Evolutionary conservation across 2,329 filamentous ascomycete species (phyloP).

Genomic region (Penicillium corylophilum): DNA sequence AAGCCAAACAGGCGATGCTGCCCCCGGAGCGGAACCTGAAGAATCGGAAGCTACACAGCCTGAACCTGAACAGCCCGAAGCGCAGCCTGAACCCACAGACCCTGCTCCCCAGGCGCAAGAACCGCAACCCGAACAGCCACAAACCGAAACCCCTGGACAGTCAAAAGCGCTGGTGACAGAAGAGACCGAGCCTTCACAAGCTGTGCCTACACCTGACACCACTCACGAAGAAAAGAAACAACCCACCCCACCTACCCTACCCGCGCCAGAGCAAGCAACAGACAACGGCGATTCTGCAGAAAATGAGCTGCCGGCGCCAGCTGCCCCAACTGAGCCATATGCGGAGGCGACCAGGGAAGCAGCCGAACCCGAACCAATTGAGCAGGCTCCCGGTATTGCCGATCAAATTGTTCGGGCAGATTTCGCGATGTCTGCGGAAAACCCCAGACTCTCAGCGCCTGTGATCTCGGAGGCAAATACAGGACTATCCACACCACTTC

Average conservation of each 20-base stretch:
- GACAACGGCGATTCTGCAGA: not conserved
- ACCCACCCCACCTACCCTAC: too few species aligned
- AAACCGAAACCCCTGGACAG: conserved; percentile 9
- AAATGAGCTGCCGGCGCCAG: not conserved
- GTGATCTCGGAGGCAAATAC: conserved; percentile 28
- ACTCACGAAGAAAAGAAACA: not conserved
- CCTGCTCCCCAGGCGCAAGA: conserved; percentile 15
- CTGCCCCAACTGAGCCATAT: not conserved
- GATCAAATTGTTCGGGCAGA: conserved; percentile 10
- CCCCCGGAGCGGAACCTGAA: conserved; percentile 19
- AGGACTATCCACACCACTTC: conserved; percentile 29
- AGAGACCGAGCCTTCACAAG: not conserved
- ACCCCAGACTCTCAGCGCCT: conserved; percentile 16
- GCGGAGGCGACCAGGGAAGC: not conserved
- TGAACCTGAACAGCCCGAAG: not conserved
- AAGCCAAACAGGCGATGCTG: conserved; percentile 30
- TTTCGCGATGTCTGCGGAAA: conserved; percentile 21
- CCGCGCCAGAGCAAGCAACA: not conserved
- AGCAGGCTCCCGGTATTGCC: conserved; percentile 23
- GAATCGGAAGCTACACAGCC: conserved; percentile 5
- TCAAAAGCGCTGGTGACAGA: conserved; percentile 5
- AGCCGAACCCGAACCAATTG: conserved; percentile 17
- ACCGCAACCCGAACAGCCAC: conserved; percentile 10
- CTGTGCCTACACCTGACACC: not conserved
- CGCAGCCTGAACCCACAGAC: not conserved